phyloP scores from a whole-genome alignment of 352 stramenopile species.

The Peronospora belbahrii region DNA sequence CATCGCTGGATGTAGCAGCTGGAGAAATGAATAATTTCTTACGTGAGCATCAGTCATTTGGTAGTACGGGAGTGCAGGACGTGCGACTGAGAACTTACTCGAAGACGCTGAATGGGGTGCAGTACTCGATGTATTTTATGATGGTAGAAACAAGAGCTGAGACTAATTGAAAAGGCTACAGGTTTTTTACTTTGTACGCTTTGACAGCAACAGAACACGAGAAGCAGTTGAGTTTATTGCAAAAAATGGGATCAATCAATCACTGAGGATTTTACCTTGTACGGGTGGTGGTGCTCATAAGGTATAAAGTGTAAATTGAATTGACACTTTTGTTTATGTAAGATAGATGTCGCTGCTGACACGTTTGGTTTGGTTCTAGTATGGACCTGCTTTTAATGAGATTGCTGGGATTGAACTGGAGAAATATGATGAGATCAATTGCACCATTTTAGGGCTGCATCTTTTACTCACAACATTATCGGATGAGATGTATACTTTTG shows the following conservation, averaged over 20 bases:
- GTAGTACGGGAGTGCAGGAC: slow-evolving; percentile 81
- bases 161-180: slow-evolving; percentile 8
- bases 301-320: slow-evolving; percentile 22
- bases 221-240: slow-evolving; percentile 76
- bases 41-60: slow-evolving; percentile 72
- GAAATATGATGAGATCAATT: slow-evolving; percentile 93
- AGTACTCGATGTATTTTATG: slow-evolving; percentile 1
- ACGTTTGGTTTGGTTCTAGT: slow-evolving; percentile 27
- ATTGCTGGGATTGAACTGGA: slow-evolving; percentile 77
- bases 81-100: slow-evolving; percentile 78
- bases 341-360: too few species aligned
- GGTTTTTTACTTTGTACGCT: slow-evolving; percentile 95
- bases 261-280: slow-evolving; percentile 63
- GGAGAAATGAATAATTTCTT: slow-evolving; percentile 85
- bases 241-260: slow-evolving; percentile 74
- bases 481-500: slow-evolving; percentile 97
- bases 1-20: slow-evolving; percentile 69
- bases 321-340: not conserved
- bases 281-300: slow-evolving; percentile 82
- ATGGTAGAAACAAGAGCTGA: not conserved
- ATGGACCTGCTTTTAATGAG: slow-evolving; percentile 57
- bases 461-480: slow-evolving; percentile 93
- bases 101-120: slow-evolving; percentile 85
- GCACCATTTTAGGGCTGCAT: slow-evolving; percentile 95
- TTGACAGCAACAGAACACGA: slow-evolving; percentile 68